Base-by-base conservation (phyloP, 164 flowering plant genomes). In the Aristolochia contorta region DNA sequence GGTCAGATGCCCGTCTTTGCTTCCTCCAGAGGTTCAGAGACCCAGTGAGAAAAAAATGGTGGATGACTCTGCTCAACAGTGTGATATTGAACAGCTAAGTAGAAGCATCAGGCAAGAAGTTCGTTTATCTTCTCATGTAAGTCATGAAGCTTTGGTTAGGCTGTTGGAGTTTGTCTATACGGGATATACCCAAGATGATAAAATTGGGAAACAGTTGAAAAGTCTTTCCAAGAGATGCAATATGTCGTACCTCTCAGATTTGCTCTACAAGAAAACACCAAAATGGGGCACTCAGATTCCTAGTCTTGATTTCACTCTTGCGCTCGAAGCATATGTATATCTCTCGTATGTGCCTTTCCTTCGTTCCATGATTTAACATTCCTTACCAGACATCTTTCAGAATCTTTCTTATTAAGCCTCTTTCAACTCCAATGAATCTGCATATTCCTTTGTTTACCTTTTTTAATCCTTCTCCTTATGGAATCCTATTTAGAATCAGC, bases 231-330 rank as follows among this genome's bases (percentile, higher is more conserved):
- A 64, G 67, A 69, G 58, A 51, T 85, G 95, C 66, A 65, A 72
- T 47, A 62, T 83, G 65, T 75, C 76, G 47, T 61, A 66, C 59
- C 72, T 92, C 27, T 51, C 71, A 5, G 65, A 72, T 18, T 48
- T 84, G 71, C 81, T 85, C 50, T 30, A 65, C 60, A 68, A 71
- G 60, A 74, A 69, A 60, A 52, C 68, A 33, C 93, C 93, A 18
- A 78, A 74, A 53, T 87, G 96, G 96, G 91, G 87, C 6, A 49
- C 75, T 57, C 64, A 72, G 55, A 22, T 79, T 20, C 85, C 93
- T 9, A 74, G 58, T 63, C 69, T 66, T 61, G 82, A 87, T 61
- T 78, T 85, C 65, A 63, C 67, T 43, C 60, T 63, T 65, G 89
- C 96, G 69, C 86, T 87, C 59, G 74, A 76, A 65, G 74, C 73